Conservation (phyloP, 2,329 filamentous ascomycete species). For the Massarina eburnea region DNA sequence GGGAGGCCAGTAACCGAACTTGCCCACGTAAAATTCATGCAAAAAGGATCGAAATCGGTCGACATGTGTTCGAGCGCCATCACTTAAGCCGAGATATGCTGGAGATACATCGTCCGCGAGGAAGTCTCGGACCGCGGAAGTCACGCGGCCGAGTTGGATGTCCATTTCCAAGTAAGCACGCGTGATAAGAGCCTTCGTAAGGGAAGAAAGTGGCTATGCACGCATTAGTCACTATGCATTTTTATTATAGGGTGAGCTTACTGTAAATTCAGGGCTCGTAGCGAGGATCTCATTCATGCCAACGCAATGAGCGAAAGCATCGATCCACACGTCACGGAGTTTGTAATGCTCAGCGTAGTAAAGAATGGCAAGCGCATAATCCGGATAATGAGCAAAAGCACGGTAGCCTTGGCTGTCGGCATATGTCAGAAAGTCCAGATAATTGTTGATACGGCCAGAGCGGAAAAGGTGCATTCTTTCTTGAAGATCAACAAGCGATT, state of each 20-base stretch:
- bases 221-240: slow-evolving; percentile 6
- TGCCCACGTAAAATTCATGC: slow-evolving; percentile 64
- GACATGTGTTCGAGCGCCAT: slow-evolving; percentile 65
- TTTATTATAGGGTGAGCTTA: slow-evolving; percentile 40
- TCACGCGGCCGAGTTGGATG: slow-evolving; percentile 59
- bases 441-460: slow-evolving; percentile 56
- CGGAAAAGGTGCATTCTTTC: slow-evolving; percentile 67
- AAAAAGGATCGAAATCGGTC: slow-evolving; percentile 73
- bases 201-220: slow-evolving; percentile 43
- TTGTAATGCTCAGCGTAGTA: slow-evolving; percentile 68
- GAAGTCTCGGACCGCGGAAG: slow-evolving; percentile 64
- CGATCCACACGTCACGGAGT: slow-evolving; percentile 66
- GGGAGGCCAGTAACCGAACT: slow-evolving; percentile 74
- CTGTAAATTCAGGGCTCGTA: slow-evolving; percentile 61
- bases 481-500: slow-evolving; percentile 64
- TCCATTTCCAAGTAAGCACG: slow-evolving; percentile 67
- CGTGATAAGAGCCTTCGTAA: slow-evolving; percentile 66
- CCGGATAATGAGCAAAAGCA: slow-evolving; percentile 64
- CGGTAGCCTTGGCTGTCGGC: slow-evolving; percentile 70
- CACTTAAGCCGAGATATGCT: slow-evolving; percentile 64
- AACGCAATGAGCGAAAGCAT: slow-evolving; percentile 76
- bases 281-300: slow-evolving; percentile 70
- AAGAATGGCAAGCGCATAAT: slow-evolving; percentile 69
- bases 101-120: slow-evolving; percentile 71
- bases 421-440: slow-evolving; percentile 64